These are phyloP conservation scores for Ephemerocybe angulata DNA, from an alignment of 768 basidiomycete genomes.

Conservation along the genomic window DNA sequence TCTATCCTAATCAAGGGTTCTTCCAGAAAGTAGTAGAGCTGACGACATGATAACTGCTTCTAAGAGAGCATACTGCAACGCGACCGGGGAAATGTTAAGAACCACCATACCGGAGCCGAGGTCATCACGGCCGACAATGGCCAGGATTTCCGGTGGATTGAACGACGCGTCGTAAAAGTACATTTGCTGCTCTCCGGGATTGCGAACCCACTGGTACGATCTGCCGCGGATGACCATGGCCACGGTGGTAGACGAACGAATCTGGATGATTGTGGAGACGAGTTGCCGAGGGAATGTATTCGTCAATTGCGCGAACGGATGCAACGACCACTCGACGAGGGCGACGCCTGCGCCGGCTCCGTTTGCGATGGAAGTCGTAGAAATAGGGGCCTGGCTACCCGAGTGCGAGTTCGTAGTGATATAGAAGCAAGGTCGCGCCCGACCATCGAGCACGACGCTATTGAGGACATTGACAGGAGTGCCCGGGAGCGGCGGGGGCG, in stretches of 20 bases:
- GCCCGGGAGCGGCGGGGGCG: background rate
- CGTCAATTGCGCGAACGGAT: background rate
- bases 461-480: background rate
- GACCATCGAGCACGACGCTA: background rate
- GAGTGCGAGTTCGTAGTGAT: background rate
- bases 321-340: background rate
- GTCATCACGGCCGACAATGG: background rate
- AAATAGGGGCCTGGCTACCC: background rate
- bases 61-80: background rate
- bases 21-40: background rate
- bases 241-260: background rate
- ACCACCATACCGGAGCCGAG: background rate
- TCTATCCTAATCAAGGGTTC: background rate
- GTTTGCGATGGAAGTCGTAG: background rate
- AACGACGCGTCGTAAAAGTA: background rate
- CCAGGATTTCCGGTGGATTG: background rate
- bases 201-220: background rate
- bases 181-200: background rate
- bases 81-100: background rate
- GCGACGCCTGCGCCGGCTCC: background rate
- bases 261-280: background rate
- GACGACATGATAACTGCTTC: background rate
- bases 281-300: background rate
- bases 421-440: background rate
- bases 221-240: background rate